Percentiles rank a stretch among this genome's conserved stretches.
These are phyloP conservation scores for Xylona heveae DNA, from an alignment of 495 filamentous ascomycete genomes.

Conservation along the genomic window DNA sequence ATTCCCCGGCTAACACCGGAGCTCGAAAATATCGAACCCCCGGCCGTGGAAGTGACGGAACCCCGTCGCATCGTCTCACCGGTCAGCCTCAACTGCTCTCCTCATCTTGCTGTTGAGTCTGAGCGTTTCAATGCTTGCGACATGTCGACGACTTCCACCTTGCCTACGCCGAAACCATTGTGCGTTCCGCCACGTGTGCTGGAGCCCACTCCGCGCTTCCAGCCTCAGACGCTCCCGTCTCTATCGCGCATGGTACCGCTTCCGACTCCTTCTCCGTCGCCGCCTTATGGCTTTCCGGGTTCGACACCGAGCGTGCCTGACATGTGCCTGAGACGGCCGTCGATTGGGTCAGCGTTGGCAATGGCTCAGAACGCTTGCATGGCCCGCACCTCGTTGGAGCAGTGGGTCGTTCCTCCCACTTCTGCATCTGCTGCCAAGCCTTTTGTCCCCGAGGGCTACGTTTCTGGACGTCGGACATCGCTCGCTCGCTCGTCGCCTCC, in stretches of 20 bases:
- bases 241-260: conserved; percentile 42
- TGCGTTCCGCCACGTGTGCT: conserved; percentile 37
- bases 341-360: conserved; percentile 64
- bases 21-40: conserved; percentile 34
- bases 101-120: conserved; percentile 7
- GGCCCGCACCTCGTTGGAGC: conserved; percentile 33
- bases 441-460: conserved; percentile 27
- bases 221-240: conserved; percentile 21
- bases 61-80: conserved; percentile 10
- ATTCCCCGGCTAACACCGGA: conserved; percentile 64
- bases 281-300: too few relatives aligned
- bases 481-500: conserved; percentile 57
- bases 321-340: conserved; percentile 32
- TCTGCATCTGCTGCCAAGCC: conserved; percentile 25
- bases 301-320: too few relatives aligned
- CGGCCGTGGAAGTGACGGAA: conserved; percentile 17
- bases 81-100: conserved; percentile 10
- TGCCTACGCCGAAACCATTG: too few relatives aligned
- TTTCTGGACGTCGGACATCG: conserved; percentile 46
- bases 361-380: conserved; percentile 44
- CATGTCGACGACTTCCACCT: conserved; percentile 9
- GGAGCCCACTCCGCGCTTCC: conserved; percentile 29
- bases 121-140: conserved; percentile 6
- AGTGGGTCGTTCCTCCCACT: conserved; percentile 6
- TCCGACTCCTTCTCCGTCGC: conserved; percentile 63